Conservation (phyloP, 352 stramenopile genomes). For the Phytophthora parvispora region DNA sequence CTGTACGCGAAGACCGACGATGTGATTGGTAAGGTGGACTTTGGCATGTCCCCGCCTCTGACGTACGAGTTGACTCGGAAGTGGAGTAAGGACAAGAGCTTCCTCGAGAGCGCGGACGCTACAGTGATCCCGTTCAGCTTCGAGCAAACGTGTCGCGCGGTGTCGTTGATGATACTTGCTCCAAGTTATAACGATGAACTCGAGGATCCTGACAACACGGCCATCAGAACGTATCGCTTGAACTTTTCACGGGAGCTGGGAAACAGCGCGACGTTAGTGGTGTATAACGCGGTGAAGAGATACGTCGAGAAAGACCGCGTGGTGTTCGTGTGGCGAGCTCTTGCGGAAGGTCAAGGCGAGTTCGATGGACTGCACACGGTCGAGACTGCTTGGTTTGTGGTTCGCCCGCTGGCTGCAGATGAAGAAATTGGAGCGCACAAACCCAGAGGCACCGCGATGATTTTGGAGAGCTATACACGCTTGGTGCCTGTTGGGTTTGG, state of each 20-base stretch:
- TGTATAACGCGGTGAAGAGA: conserved; percentile 44
- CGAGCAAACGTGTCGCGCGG: conserved; percentile 24
- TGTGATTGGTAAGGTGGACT: conserved; percentile 14
- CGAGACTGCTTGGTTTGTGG: conserved; percentile 60
- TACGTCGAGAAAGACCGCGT: conserved; percentile 51
- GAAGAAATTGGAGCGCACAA: neutral
- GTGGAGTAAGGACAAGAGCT: conserved; percentile 21
- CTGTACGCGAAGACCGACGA: conserved; percentile 34
- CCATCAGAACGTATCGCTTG: conserved; percentile 14
- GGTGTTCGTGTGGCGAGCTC: conserved; percentile 63
- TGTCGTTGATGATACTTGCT: conserved; percentile 31
- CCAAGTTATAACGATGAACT: conserved; percentile 28
- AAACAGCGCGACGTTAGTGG: conserved; percentile 14
- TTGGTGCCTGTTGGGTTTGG: conserved; percentile 24
- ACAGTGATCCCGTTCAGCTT: conserved; percentile 30
- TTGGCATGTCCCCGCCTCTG: conserved; percentile 20
- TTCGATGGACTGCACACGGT: conserved; percentile 55
- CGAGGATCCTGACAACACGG: conserved; percentile 27
- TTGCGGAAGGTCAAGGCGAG: conserved; percentile 42
- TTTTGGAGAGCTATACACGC: conserved; percentile 29
- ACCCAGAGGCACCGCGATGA: conserved; percentile 7
- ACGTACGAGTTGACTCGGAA: conserved; percentile 26
- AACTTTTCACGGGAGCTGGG: conserved; percentile 22
- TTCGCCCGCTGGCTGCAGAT: conserved; percentile 7
- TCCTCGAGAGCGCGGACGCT: conserved; percentile 31